Conservation (phyloP, 2,329 filamentous ascomycete genomes). For the Alternaria longipes region DNA sequence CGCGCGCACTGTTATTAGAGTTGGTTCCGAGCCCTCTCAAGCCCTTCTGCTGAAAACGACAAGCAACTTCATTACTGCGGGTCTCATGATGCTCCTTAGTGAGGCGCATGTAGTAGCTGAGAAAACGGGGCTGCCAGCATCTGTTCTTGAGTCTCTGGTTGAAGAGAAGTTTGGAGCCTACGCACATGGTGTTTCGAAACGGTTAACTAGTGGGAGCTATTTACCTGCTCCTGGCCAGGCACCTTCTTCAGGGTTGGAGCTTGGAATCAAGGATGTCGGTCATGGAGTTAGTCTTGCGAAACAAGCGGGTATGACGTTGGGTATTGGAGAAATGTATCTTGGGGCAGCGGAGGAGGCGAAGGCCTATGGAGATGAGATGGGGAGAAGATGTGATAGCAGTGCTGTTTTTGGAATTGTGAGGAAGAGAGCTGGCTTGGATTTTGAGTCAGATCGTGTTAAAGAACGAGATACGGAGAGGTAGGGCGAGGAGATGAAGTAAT, state of each 20-base stretch:
- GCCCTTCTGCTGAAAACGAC: constrained; percentile 61
- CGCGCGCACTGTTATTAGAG: constrained; percentile 53
- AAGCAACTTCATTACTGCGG: constrained; percentile 60
- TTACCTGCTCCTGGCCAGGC: constrained; percentile 37
- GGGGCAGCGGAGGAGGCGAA: constrained; percentile 57
- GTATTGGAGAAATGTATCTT: constrained; percentile 57
- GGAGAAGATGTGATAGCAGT: constrained; percentile 58
- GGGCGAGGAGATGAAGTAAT: background rate
- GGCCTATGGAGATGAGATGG: constrained; percentile 46
- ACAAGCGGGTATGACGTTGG: constrained; percentile 51
- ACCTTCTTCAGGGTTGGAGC: constrained; percentile 60
- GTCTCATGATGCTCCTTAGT: constrained; percentile 60
- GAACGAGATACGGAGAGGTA: constrained; percentile 21
- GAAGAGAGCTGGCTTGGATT: constrained; percentile 55
- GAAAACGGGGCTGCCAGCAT: constrained; percentile 54
- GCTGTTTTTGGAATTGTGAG: constrained; percentile 62
- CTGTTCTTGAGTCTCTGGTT: constrained; percentile 56
- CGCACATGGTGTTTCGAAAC: constrained; percentile 34
- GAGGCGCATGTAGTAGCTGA: constrained; percentile 63
- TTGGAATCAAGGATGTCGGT: constrained; percentile 64
- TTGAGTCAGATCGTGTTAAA: constrained; percentile 54
- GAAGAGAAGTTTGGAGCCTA: constrained; percentile 43
- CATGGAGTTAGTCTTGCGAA: constrained; percentile 59
- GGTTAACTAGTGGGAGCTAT: constrained; percentile 42
- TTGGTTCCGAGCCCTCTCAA: constrained; percentile 56